Conservation (phyloP, 352 stramenopile species). For the Phytophthora citrophthora region DNA sequence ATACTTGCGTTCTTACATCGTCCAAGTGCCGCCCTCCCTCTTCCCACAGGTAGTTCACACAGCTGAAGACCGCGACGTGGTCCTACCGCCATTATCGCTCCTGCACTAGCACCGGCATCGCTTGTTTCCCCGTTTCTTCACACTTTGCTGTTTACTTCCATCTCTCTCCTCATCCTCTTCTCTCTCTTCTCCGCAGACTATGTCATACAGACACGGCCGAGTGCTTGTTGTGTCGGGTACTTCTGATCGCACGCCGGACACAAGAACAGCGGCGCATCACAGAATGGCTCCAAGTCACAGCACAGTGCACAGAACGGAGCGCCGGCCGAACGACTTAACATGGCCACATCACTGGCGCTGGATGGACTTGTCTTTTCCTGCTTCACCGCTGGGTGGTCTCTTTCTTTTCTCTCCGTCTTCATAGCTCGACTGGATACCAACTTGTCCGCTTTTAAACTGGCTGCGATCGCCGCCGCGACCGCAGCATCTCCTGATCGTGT, state of each 20-base stretch:
- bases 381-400: constrained; percentile 17
- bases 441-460: constrained; percentile 18
- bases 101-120: constrained; percentile 6
- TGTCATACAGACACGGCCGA: constrained; percentile 70
- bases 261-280: constrained; percentile 68
- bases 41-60: constrained; percentile 13
- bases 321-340: constrained; percentile 48
- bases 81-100: background rate
- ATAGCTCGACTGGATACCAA: constrained; percentile 17
- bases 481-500: constrained; percentile 23
- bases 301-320: constrained; percentile 76
- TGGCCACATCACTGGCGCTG: constrained; percentile 64
- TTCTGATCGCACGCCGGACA: constrained; percentile 82
- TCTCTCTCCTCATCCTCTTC: constrained; percentile 11
- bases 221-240: constrained; percentile 81
- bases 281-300: constrained; percentile 50
- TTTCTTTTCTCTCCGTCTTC: constrained; percentile 24
- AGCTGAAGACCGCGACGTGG: constrained; percentile 11
- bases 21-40: constrained; percentile 28
- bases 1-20: constrained; percentile 28
- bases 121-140: constrained; percentile 6
- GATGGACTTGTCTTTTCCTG: constrained; percentile 66
- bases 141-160: constrained; percentile 20
- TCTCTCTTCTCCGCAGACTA: constrained; percentile 13
- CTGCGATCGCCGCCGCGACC: constrained; percentile 20